Conservation (phyloP, 495 filamentous ascomycete genomes). For the Penicillium alfredii region DNA sequence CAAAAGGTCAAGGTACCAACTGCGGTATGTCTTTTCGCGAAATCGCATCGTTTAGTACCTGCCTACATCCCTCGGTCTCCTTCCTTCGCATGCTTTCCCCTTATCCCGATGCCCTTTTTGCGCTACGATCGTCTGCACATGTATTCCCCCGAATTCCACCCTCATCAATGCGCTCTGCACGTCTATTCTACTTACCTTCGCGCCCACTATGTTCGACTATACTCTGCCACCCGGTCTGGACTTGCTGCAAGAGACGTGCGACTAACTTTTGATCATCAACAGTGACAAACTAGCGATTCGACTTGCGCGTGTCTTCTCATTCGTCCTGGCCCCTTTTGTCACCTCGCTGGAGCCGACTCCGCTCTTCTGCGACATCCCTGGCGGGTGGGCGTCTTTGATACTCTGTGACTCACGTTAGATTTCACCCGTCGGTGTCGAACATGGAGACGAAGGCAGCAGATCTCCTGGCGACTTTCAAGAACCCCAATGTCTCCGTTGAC, state of each 20-base stretch:
- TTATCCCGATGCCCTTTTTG: too few species aligned
- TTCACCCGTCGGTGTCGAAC: slow-evolving; percentile 9
- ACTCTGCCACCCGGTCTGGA: too few species aligned
- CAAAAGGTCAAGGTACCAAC: too few species aligned
- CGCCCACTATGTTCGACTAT: too few species aligned
- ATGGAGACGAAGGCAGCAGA: slow-evolving; percentile 48
- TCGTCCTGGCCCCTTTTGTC: not conserved
- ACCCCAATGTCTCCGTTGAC: slow-evolving; percentile 60
- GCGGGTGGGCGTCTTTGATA: slow-evolving; percentile 13
- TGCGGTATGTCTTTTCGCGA: not conserved
- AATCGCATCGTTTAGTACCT: too few species aligned
- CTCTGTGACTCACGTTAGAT: slow-evolving; percentile 10
- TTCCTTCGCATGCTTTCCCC: too few species aligned
- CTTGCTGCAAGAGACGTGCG: too few species aligned
- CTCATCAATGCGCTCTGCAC: too few species aligned
- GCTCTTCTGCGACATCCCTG: slow-evolving; percentile 6
- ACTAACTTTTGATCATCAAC: not conserved
- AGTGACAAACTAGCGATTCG: not conserved
- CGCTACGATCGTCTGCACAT: too few species aligned
- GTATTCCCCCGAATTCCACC: too few species aligned
- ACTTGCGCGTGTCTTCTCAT: not conserved
- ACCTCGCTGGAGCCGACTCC: not conserved
- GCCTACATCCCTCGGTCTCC: too few species aligned
- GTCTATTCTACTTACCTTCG: too few species aligned
- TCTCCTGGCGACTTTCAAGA: slow-evolving; percentile 61